Evolutionary conservation across 345 rosid genomes (phyloP).

Genomic region (Sisymbrium irio): DNA sequence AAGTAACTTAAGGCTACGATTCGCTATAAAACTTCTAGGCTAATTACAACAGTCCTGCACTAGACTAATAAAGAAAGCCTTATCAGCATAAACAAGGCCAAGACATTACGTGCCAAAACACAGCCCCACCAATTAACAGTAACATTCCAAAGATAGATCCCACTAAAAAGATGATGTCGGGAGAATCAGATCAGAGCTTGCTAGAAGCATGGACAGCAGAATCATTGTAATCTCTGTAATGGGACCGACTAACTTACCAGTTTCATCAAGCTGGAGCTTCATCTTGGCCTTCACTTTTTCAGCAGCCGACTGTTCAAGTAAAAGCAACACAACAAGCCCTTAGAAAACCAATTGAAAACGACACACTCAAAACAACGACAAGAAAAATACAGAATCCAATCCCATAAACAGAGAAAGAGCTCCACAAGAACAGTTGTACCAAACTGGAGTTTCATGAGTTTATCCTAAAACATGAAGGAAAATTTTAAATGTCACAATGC

Average conservation of each 20-base stretch:
- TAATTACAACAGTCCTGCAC: constrained; percentile 11
- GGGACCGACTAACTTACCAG: constrained; percentile 48
- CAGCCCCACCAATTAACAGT: not conserved
- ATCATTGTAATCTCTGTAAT: constrained; percentile 14
- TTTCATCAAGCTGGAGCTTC: constrained; percentile 83
- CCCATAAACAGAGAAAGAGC: constrained; percentile 2
- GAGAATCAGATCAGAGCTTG: not conserved
- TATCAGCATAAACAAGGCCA: constrained; percentile 2
- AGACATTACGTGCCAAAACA: constrained; percentile 11
- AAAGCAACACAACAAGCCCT: constrained; percentile 27
- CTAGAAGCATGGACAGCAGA: constrained; percentile 7
- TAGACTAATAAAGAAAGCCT: constrained; percentile 2
- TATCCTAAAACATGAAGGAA: not conserved
- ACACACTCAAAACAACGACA: not conserved
- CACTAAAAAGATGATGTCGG: constrained; percentile 15
- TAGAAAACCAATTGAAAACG: not conserved
- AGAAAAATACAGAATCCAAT: constrained; percentile 7
- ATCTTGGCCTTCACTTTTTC: constrained; percentile 89
- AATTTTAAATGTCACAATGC: not conserved
- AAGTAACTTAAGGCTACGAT: not conserved
- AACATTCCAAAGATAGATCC: constrained; percentile 23
- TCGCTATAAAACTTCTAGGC: not conserved
- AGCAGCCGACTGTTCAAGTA: constrained; percentile 64
- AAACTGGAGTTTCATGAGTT: not conserved
- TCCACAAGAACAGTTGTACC: not conserved